phyloP scores from a whole-genome alignment of 495 filamentous ascomycete genomes.

The Bombardia bombarda region DNA sequence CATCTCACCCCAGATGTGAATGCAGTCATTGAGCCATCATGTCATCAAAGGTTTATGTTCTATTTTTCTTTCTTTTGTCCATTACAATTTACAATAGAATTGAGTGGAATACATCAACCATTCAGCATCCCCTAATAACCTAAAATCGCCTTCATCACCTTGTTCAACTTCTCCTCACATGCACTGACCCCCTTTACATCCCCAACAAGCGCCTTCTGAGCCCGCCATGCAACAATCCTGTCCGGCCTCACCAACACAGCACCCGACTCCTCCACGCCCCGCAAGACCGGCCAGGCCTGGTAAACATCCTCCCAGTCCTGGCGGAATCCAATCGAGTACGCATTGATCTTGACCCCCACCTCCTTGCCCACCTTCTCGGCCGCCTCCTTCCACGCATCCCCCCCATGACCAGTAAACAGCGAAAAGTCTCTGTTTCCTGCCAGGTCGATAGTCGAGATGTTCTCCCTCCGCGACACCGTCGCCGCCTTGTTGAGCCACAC shows the following conservation, averaged over 20 bases:
- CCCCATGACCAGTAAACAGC: slow-evolving; percentile 23
- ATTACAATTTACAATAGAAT: too few species aligned
- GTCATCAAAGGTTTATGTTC: too few species aligned
- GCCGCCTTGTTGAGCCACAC: slow-evolving; percentile 22
- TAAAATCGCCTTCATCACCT: slow-evolving; percentile 6
- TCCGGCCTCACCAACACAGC: slow-evolving; percentile 28
- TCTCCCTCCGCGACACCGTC: too few species aligned
- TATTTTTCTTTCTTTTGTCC: too few species aligned
- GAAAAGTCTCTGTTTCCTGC: slow-evolving; percentile 19
- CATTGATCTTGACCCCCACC: slow-evolving; percentile 12
- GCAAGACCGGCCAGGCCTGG: slow-evolving; percentile 13
- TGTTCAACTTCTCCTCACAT: slow-evolving; percentile 8
- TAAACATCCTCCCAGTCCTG: slow-evolving; percentile 23
- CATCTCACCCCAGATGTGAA: too few species aligned
- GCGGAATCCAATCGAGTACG: slow-evolving; percentile 20
- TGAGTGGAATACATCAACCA: too few species aligned
- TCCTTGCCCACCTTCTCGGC: slow-evolving; percentile 7
- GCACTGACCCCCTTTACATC: neutral
- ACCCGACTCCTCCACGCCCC: slow-evolving; percentile 23
- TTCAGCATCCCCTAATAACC: too few species aligned
- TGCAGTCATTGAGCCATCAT: too few species aligned
- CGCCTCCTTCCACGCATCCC: slow-evolving; percentile 18
- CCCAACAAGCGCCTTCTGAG: neutral
- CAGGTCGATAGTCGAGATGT: slow-evolving; percentile 24
- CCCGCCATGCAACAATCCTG: slow-evolving; percentile 28